These are phyloP conservation scores for Suillus sp. DNA, from an alignment of 768 basidiomycete species.

Conservation along the genomic window DNA sequence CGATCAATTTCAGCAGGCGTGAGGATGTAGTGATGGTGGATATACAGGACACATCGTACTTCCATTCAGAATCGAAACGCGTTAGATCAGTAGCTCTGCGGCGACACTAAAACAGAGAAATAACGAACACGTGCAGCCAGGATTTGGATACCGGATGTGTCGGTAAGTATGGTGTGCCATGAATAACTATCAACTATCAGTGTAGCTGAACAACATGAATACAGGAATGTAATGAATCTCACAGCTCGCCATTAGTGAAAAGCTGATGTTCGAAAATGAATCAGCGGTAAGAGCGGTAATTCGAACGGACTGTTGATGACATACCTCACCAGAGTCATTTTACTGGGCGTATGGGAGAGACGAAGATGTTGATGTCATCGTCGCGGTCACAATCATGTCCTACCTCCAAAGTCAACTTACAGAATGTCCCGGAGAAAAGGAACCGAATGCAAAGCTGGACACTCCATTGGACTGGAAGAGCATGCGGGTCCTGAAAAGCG, in stretches of 20 bases:
- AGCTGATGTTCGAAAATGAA: neutral
- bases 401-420: neutral
- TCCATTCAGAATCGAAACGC: slow-evolving; percentile 58
- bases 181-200: neutral
- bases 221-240: neutral
- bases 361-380: neutral
- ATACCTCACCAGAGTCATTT: neutral
- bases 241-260: neutral
- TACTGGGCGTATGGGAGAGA: neutral
- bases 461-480: neutral
- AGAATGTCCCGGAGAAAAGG: neutral
- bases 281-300: neutral
- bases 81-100: slow-evolving; percentile 7
- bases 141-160: neutral
- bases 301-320: neutral
- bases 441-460: neutral
- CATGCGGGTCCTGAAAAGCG: neutral
- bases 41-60: slow-evolving; percentile 74
- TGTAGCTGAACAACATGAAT: neutral
- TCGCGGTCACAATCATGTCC: neutral
- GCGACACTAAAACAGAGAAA: neutral
- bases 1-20: slow-evolving; percentile 67
- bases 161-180: neutral
- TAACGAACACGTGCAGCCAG: neutral
- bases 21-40: slow-evolving; percentile 71